These are phyloP conservation scores for Arabis alpina DNA, from an alignment of 345 rosid genomes.

Conservation along the genomic window DNA sequence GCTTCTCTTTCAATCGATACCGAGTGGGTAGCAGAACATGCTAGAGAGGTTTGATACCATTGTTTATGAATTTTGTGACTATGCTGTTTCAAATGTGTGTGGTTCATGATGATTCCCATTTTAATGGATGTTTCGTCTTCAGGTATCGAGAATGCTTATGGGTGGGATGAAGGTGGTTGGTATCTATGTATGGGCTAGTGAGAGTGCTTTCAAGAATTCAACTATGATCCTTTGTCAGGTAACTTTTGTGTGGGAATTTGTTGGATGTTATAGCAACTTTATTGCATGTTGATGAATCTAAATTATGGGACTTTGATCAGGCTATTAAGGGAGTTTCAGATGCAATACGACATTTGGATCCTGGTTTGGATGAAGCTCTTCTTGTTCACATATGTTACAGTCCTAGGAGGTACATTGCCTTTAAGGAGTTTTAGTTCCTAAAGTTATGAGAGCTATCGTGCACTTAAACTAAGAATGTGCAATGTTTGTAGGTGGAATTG, in stretches of 20 bases:
- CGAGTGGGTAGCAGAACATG: conserved; percentile 95
- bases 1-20: conserved; percentile 63
- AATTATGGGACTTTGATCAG: conserved; percentile 39
- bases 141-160: conserved; percentile 89
- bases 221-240: conserved; percentile 77
- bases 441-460: neutral
- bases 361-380: conserved; percentile 60
- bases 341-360: conserved; percentile 59
- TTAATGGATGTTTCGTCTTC: conserved; percentile 13
- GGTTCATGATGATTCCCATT: conserved; percentile 18
- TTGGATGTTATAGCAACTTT: conserved; percentile 12
- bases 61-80: conserved; percentile 7
- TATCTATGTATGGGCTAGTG: conserved; percentile 88
- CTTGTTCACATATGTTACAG: conserved; percentile 84
- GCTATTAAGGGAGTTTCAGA: conserved; percentile 72
- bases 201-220: conserved; percentile 75
- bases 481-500: conserved; percentile 74
- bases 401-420: conserved; percentile 74
- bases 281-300: conserved; percentile 12
- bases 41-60: conserved; percentile 68
- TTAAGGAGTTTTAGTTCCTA: neutral
- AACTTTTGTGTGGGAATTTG: neutral
- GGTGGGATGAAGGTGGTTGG: conserved; percentile 93
- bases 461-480: conserved; percentile 8
- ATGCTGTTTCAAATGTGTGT: neutral